A percentile compares a stretch with the other conserved stretches of the same genome.
phyloP scores from a whole-genome alignment of 2,329 filamentous ascomycete species.

The Bipolaris bicolor region DNA sequence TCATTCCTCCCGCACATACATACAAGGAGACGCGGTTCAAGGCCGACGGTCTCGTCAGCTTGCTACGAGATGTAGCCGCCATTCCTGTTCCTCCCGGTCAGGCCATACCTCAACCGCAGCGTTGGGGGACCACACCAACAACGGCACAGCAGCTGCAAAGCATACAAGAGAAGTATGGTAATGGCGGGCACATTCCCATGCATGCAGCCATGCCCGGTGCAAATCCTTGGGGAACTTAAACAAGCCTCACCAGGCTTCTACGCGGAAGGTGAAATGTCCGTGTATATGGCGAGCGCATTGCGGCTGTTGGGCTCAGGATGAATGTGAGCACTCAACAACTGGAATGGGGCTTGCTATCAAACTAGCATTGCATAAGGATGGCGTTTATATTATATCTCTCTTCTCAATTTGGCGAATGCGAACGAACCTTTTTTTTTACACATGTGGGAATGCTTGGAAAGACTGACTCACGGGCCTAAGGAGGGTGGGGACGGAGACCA shows the following conservation, averaged over 20 bases:
- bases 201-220: constrained; percentile 10
- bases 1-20: constrained; percentile 73
- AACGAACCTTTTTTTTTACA: neutral
- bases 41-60: constrained; percentile 71
- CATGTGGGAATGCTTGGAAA: neutral
- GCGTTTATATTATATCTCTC: constrained; percentile 1
- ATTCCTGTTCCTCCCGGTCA: constrained; percentile 27
- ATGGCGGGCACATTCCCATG: constrained; percentile 15
- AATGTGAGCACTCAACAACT: neutral
- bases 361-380: constrained; percentile 5
- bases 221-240: constrained; percentile 12
- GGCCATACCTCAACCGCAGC: constrained; percentile 21
- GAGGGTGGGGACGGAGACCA: neutral
- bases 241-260: neutral
- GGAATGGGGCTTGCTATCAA: neutral
- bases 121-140: constrained; percentile 34
- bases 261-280: neutral
- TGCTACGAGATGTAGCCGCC: constrained; percentile 64
- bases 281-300: neutral
- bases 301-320: neutral
- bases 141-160: constrained; percentile 40
- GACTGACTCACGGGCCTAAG: neutral
- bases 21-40: constrained; percentile 76
- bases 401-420: neutral
- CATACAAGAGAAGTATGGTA: constrained; percentile 42